A percentile compares a stretch with the other conserved stretches of the same genome.
phyloP scores from a whole-genome alignment of 23 red algal genomes.

The Gracilaria domingensis region DNA sequence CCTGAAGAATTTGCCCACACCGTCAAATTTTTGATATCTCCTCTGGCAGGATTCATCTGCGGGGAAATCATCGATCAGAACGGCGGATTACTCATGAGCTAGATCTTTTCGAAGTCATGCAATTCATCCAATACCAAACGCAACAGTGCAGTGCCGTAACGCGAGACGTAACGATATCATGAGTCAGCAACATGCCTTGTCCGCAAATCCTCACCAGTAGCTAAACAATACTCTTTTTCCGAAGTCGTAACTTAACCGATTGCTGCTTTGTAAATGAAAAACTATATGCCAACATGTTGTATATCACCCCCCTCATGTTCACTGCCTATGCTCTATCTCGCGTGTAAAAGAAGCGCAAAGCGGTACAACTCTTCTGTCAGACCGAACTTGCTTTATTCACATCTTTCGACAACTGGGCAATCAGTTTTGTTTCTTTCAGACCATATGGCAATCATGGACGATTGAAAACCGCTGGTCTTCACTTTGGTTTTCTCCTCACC shows the following conservation, averaged over 20 bases:
- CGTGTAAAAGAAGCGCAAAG: too few species aligned
- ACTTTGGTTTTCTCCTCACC: constrained; percentile 47
- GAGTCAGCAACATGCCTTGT: background rate
- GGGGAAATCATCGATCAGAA: constrained; percentile 94
- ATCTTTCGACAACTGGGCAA: too few species aligned
- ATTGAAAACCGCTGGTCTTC: too few species aligned
- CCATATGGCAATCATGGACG: too few species aligned
- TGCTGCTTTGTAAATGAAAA: constrained; percentile 29
- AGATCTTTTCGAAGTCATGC: constrained; percentile 2
- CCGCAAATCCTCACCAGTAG: background rate
- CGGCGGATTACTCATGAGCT: constrained; percentile 70
- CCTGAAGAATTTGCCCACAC: constrained; percentile 96
- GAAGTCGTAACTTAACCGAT: constrained; percentile 42
- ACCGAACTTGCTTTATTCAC: too few species aligned
- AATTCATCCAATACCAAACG: background rate
- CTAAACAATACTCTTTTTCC: constrained; percentile 24
- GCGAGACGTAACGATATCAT: background rate
- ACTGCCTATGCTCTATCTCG: too few species aligned
- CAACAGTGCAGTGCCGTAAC: background rate
- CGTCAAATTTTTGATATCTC: constrained; percentile 94
- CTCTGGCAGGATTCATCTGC: constrained; percentile 95
- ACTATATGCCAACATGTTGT: background rate
- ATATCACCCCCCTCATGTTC: background rate
- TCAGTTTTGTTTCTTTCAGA: too few species aligned
- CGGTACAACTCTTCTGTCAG: too few species aligned